Conservation (phyloP, 2,329 filamentous ascomycete genomes). For the Hirsutella minnesotensis region DNA sequence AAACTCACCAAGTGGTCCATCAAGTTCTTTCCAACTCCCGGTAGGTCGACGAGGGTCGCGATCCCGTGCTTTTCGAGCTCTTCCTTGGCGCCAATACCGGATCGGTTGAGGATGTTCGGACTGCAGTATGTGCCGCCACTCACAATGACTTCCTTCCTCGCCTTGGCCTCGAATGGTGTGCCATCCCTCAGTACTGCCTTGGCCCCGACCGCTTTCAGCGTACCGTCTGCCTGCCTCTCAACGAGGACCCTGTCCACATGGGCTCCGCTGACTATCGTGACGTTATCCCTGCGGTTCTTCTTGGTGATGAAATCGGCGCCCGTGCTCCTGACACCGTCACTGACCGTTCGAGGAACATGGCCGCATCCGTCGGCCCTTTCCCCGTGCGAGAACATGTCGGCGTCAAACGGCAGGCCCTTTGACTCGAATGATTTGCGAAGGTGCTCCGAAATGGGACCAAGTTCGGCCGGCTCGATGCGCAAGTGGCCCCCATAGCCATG, state of each 20-base stretch:
- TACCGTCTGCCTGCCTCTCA: conserved; percentile 16
- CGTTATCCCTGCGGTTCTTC: conserved; percentile 25
- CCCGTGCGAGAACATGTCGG: conserved; percentile 45
- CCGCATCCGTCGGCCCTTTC: conserved; percentile 42
- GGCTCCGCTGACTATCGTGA: conserved; percentile 34
- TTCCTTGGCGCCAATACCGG: conserved; percentile 34
- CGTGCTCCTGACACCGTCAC: conserved; percentile 38
- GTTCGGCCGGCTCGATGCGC: conserved; percentile 43
- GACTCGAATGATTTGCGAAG: conserved; percentile 42
- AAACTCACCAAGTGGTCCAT: conserved; percentile 26
- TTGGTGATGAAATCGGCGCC: conserved; percentile 39
- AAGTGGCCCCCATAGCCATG: conserved; percentile 42
- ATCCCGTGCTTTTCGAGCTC: conserved; percentile 31
- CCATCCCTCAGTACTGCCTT: conserved; percentile 19
- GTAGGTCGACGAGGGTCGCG: conserved; percentile 26
- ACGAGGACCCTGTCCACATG: conserved; percentile 42
- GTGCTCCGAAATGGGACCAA: conserved; percentile 45
- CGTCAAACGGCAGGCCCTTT: conserved; percentile 39
- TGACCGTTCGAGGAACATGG: conserved; percentile 39
- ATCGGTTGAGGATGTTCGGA: conserved; percentile 38
- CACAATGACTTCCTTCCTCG: conserved; percentile 26
- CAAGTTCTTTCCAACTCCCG: conserved; percentile 38
- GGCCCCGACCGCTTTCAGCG: conserved; percentile 33
- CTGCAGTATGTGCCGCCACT: conserved; percentile 37
- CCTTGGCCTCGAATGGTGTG: conserved; percentile 7